phyloP scores from a whole-genome alignment of 2,329 filamentous ascomycete genomes.

The Hypoxylon sp. region DNA sequence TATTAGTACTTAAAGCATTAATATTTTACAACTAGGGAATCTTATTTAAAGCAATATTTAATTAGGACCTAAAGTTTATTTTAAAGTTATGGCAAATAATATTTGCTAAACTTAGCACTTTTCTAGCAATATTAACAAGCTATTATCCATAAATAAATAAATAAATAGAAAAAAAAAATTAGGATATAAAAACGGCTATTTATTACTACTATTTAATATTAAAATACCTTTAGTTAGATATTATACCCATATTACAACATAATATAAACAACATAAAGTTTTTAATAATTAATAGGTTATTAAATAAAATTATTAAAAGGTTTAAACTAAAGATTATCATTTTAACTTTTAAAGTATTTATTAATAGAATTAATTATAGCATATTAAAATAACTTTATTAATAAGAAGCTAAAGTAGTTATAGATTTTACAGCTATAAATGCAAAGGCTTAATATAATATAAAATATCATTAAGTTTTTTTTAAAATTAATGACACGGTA shows the following conservation, averaged over 20 bases:
- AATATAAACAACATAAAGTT: neutral
- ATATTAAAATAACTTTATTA: neutral
- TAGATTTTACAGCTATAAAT: neutral
- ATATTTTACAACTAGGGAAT: neutral
- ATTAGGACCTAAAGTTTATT: neutral
- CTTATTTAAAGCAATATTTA: neutral
- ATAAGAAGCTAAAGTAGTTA: neutral
- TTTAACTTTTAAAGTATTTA: neutral
- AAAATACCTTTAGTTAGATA: neutral
- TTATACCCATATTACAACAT: neutral
- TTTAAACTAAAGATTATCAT: neutral
- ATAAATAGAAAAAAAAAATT: neutral
- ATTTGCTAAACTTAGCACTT: neutral
- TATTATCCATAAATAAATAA: neutral
- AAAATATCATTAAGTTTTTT: neutral
- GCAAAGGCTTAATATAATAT: neutral
- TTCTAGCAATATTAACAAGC: neutral
- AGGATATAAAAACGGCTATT: neutral
- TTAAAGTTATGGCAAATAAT: neutral
- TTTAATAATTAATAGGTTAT: neutral
- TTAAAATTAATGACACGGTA: neutral
- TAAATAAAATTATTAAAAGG: neutral
- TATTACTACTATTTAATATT: neutral
- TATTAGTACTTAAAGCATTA: neutral
- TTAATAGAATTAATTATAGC: neutral